Conservation (phyloP, 129 eudicot species). For the Flaveria sonorensis region DNA sequence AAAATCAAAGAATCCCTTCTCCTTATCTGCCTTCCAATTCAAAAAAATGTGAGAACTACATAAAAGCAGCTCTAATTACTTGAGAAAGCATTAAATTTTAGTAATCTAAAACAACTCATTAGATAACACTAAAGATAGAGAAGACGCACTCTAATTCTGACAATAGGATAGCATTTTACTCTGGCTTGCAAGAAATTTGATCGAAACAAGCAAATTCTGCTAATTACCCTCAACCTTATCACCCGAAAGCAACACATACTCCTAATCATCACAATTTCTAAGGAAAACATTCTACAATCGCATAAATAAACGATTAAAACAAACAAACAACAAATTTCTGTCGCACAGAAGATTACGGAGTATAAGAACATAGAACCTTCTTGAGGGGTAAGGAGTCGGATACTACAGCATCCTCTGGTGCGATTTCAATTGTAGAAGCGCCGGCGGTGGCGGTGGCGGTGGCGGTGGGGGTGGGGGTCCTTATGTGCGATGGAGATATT, state of each 20-base stretch:
- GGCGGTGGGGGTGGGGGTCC: not conserved
- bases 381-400: constrained; percentile 29
- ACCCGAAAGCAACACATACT: not conserved
- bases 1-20: not conserved
- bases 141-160: no score
- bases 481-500: constrained; percentile 23
- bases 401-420: constrained; percentile 6
- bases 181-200: not conserved
- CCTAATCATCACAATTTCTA: not conserved
- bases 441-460: constrained; percentile 24
- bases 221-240: not conserved
- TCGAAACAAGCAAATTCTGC: not conserved
- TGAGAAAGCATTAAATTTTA: not conserved
- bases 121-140: no score
- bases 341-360: not conserved
- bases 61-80: not conserved
- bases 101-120: not conserved
- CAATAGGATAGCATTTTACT: no score
- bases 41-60: not conserved
- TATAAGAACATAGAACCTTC: constrained; percentile 27
- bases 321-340: not conserved
- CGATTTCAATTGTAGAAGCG: constrained; percentile 24
- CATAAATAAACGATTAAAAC: not conserved
- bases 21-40: not conserved
- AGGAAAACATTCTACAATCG: not conserved